Conservation (phyloP, 2,329 filamentous ascomycete genomes). For the Didymella pomorum region DNA sequence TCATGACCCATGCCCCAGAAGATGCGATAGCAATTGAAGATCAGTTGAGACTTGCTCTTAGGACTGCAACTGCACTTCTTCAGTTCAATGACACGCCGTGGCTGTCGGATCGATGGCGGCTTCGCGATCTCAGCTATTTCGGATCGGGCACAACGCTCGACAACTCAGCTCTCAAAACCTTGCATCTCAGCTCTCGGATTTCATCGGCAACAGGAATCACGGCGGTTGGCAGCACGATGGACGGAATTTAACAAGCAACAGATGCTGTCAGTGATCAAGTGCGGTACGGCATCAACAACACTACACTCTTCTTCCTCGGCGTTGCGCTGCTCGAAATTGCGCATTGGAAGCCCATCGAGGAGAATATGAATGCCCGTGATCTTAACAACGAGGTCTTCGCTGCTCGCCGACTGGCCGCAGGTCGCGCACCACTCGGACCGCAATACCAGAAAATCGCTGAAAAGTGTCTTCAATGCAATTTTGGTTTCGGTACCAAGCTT, state of each 20-base stretch:
- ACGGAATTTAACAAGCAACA: conserved; percentile 22
- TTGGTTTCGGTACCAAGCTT: conserved; percentile 33
- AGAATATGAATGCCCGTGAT: conserved; percentile 27
- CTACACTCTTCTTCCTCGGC: conserved; percentile 35
- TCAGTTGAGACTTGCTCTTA: conserved; percentile 31
- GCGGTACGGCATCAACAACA: conserved; percentile 35
- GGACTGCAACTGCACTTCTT: conserved; percentile 25
- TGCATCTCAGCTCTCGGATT: conserved; percentile 32
- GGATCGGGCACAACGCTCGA: conserved; percentile 16
- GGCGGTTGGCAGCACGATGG: conserved; percentile 16
- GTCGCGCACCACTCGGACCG: conserved; percentile 25
- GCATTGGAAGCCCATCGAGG: conserved; percentile 33
- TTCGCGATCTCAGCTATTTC: conserved; percentile 30
- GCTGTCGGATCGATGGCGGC: conserved; percentile 30
- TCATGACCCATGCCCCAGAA: conserved; percentile 24
- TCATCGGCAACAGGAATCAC: conserved; percentile 1
- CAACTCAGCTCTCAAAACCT: conserved; percentile 22
- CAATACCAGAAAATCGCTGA: conserved; percentile 29
- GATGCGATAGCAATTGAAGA: conserved; percentile 21
- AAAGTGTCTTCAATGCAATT: conserved; percentile 32
- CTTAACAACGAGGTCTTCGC: conserved; percentile 28
- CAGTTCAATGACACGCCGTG: conserved; percentile 36
- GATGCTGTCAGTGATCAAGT: conserved; percentile 24
- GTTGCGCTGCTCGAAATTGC: conserved; percentile 38
- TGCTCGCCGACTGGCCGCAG: conserved; percentile 31